Conservation (phyloP, 495 filamentous ascomycete genomes). For the Arthonia radiata region DNA sequence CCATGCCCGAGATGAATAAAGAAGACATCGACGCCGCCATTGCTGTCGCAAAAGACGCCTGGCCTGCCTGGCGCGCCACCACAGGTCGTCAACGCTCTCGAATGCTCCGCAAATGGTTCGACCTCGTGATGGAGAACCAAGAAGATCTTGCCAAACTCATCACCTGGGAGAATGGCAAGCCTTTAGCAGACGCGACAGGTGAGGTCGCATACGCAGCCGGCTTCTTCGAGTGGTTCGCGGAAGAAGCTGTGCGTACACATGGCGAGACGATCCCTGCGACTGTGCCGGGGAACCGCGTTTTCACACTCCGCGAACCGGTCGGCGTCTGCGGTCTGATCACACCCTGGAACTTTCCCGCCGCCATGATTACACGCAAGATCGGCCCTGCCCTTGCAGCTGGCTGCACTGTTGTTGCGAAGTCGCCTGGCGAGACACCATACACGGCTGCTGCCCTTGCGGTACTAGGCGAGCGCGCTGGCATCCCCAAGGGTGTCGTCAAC, state of each 20-base stretch:
- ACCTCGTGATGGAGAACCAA: conserved; percentile 63
- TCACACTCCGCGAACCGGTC: conserved; percentile 64
- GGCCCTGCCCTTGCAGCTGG: conserved; percentile 62
- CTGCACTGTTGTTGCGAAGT: conserved; percentile 69
- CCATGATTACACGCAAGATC: conserved; percentile 80
- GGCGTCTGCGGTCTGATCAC: conserved; percentile 91
- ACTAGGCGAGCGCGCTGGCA: conserved; percentile 57
- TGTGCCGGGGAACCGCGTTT: conserved; percentile 43
- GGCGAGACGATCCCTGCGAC: conserved; percentile 53
- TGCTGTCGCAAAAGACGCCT: conserved; percentile 45
- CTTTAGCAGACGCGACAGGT: conserved; percentile 39
- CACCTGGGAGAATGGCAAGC: conserved; percentile 64
- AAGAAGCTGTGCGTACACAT: conserved; percentile 45
- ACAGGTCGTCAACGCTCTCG: conserved; percentile 5
- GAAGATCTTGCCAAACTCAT: conserved; percentile 80
- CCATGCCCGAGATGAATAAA: conserved; percentile 54
- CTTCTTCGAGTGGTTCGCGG: conserved; percentile 61
- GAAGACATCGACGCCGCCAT: conserved; percentile 60
- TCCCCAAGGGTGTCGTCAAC: conserved; percentile 69
- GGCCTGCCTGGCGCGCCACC: conserved; percentile 37
- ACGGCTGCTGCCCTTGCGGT: conserved; percentile 63
- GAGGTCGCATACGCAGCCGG: conserved; percentile 47
- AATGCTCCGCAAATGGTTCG: conserved; percentile 73
- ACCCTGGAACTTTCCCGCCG: conserved; percentile 88
- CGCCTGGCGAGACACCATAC: conserved; percentile 67